Percentiles rank a stretch among this genome's conserved stretches.
Evolutionary conservation across 129 eudicot species (phyloP).

Genomic region (Lonicera japonica): DNA sequence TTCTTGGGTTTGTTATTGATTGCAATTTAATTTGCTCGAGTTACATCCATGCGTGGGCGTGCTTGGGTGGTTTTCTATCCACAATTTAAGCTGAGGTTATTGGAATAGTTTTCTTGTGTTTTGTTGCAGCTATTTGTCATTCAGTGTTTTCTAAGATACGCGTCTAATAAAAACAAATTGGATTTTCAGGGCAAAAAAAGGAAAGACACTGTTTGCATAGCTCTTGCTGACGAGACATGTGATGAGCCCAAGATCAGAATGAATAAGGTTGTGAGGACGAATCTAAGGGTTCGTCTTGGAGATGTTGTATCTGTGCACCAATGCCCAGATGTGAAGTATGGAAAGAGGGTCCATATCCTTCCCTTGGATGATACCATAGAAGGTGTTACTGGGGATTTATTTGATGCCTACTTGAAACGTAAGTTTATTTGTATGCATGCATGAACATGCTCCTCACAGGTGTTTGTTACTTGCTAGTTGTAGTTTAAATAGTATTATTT

Average conservation of each 20-base stretch:
- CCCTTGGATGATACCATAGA: slow-evolving; percentile 79
- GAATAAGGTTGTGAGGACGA: slow-evolving; percentile 67
- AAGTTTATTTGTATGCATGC: slow-evolving; percentile 17
- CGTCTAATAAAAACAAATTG: no score
- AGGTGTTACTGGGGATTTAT: slow-evolving; percentile 79
- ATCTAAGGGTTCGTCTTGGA: slow-evolving; percentile 69
- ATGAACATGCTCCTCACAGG: no score
- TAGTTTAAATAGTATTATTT: no score
- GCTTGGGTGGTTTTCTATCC: no score
- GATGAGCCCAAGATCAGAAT: slow-evolving; percentile 72
- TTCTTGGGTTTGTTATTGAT: no score
- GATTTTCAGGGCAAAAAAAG: slow-evolving; percentile 80
- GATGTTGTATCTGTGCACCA: slow-evolving; percentile 84
- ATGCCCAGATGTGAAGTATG: slow-evolving; percentile 80
- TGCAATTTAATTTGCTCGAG: no score
- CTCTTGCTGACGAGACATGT: slow-evolving; percentile 69
- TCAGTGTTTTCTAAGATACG: no score
- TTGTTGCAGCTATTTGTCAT: no score
- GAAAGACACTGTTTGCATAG: slow-evolving; percentile 64
- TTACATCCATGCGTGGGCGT: no score
- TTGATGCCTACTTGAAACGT: slow-evolving; percentile 70
- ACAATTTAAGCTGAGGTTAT: no score
- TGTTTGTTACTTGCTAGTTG: no score
- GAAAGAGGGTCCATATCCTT: slow-evolving; percentile 67
- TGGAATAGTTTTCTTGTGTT: no score